Base-by-base conservation (phyloP, 139 green algal species). In the Volvox africanus region DNA sequence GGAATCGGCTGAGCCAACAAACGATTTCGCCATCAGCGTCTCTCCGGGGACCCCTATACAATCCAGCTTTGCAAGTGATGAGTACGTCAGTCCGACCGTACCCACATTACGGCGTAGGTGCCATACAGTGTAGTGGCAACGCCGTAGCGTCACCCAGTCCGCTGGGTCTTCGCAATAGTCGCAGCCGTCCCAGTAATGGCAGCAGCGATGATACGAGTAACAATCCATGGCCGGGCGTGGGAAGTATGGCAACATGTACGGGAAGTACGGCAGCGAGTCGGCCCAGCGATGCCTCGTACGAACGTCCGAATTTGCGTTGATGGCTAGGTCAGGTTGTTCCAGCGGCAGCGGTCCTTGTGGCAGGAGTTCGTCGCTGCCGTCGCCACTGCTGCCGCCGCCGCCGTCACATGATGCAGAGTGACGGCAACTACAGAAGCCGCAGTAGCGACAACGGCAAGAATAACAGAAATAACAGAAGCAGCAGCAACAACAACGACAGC, bases 91-190 rank as follows among this genome's bases (percentile, higher is more conserved):
- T 36, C 22, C 30, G 33, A 32, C 13, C 76, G 33, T 26, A 82
- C 33, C 76, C 14, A 13, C 76, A 82, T 17, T 61, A 28, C 32
- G 33, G 33, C 76, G 55, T 82, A 35, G 76, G 32, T 9, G 76
- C 30, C 32, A 32, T 61, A 55, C 76, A 82, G 30, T 82, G 76
- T 32, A 24, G 26, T 50, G 79, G 79, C 79, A 26, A 26, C 37
- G 35, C 79, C 37, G n/a, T 67, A 6, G 17, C 80, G 12, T 50
- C 55, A 24, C 85, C 85, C 9, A 89, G 85, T 50, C 85, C 85
- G 28, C 85, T 89, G 36, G 85, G 85, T 5, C 85, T 89, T n/a
- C 85, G 85, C 5, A 73, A 30, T 36, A 89, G 85, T 36, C 24
- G 33, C 20, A 79, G 82, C 30, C 37, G 85, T 20, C 33, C 44